These are phyloP conservation scores for Litchi chinensis DNA, from an alignment of 345 rosid species.

Conservation along the genomic window DNA sequence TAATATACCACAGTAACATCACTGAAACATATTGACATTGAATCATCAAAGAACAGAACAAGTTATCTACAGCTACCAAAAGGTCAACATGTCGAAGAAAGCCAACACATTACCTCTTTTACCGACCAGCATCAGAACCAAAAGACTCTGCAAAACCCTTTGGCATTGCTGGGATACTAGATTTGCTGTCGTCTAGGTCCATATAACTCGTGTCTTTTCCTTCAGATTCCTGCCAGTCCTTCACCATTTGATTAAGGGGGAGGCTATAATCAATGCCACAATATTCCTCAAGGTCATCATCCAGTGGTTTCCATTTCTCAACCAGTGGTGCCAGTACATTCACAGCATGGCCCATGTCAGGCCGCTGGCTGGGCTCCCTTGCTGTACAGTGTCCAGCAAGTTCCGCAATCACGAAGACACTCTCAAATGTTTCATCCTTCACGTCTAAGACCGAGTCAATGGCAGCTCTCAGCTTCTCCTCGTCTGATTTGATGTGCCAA, in stretches of 20 bases:
- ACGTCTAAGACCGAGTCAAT: slow-evolving; percentile 56
- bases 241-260: slow-evolving; percentile 77
- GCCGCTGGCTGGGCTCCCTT: slow-evolving; percentile 71
- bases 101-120: slow-evolving; percentile 9
- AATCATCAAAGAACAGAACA: slow-evolving; percentile 19
- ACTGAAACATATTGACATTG: slow-evolving; percentile 23
- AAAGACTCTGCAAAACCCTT: slow-evolving; percentile 76
- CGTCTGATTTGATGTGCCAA: slow-evolving; percentile 62
- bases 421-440: slow-evolving; percentile 58
- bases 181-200: slow-evolving; percentile 65
- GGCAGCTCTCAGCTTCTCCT: slow-evolving; percentile 58
- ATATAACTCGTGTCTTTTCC: slow-evolving; percentile 61
- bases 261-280: slow-evolving; percentile 79
- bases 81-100: slow-evolving; percentile 2
- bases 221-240: slow-evolving; percentile 82
- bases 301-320: slow-evolving; percentile 70
- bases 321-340: slow-evolving; percentile 68
- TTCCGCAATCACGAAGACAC: slow-evolving; percentile 54
- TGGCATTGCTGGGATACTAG: slow-evolving; percentile 74
- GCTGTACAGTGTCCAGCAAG: slow-evolving; percentile 83
- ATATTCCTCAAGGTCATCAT: slow-evolving; percentile 57
- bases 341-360: slow-evolving; percentile 79
- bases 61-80: slow-evolving; percentile 37
- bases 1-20: background rate
- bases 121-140: slow-evolving; percentile 75